These are phyloP conservation scores for Daedaleopsis sinensis DNA, from an alignment of 768 basidiomycete species.

Conservation along the genomic window DNA sequence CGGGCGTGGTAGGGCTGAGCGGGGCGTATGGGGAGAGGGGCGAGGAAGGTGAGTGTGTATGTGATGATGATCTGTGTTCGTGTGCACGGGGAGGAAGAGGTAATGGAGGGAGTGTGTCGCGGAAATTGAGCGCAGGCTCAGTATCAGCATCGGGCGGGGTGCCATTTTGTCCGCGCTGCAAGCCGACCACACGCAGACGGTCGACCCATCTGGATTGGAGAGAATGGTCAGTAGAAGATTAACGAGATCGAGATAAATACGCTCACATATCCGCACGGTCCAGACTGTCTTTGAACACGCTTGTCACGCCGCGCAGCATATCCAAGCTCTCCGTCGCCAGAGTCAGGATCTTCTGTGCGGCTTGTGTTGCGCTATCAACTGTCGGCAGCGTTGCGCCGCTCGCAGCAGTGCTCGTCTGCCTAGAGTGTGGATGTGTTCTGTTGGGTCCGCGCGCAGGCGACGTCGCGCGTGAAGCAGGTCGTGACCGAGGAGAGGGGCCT, in stretches of 20 bases:
- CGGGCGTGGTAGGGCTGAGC: conserved; percentile 8
- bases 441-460: conserved; percentile 27
- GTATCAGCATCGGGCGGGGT: conserved; percentile 8
- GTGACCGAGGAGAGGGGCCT: conserved; percentile 30
- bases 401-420: conserved; percentile 29
- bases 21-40: conserved; percentile 7
- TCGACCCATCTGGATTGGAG: conserved; percentile 71
- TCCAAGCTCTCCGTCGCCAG: conserved; percentile 91
- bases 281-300: conserved; percentile 84
- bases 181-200: conserved; percentile 73
- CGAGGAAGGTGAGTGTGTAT: conserved; percentile 13
- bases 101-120: conserved; percentile 14
- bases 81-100: conserved; percentile 11
- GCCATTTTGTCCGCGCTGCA: conserved; percentile 54
- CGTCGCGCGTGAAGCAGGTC: conserved; percentile 31
- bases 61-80: neutral
- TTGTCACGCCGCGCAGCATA: conserved; percentile 89
- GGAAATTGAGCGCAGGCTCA: conserved; percentile 22
- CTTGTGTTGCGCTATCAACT: conserved; percentile 63
- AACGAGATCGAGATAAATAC: neutral
- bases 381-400: conserved; percentile 33
- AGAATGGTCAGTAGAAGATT: conserved; percentile 6
- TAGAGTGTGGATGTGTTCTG: conserved; percentile 27
- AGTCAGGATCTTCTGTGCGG: conserved; percentile 80
- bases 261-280: conserved; percentile 85